Evolutionary conservation across 2,329 filamentous ascomycete genomes (phyloP), one percentile per base, ranked within the genome.

Genomic region (Talaromyces sp.): DNA sequence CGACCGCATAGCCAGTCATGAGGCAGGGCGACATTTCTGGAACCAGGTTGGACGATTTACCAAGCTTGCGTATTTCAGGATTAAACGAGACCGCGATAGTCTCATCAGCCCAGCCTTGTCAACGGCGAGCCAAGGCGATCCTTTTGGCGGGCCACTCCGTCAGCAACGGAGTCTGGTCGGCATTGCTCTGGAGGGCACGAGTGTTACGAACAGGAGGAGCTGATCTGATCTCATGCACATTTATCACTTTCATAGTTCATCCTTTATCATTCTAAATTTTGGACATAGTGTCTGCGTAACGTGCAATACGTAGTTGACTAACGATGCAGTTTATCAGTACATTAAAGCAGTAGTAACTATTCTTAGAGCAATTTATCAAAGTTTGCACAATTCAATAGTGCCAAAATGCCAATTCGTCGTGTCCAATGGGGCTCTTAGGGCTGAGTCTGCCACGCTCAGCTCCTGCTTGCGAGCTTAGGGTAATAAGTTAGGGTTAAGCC

Each of bases 11-110:
- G 86, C 88, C 70, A 88, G 90, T 65, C 94, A 99, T 78, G 91
- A 96, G 73, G 95, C 93, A 10, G 95, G 95, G 1, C 86, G 93
- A 72, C 92, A 98, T 78, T 98, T 95, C 85, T 99, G 94, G 92
- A 88, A 85, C 69, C 87, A 88, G 34, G 81, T 99, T 58, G 95
- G 93, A 65, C 85, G 92, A 53, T 99, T 97, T 74, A 90, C 93
- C 71, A 96, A 94, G 79, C 79, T 96, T 69, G 94, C 91, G 2
- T 97, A 90, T 73, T 89, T 90, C 70, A 86, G 94, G 58, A 88
- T 96, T 58, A 89, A 90, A 75, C 85, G 89, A 67, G 92, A 88
- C 65, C 81, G 78, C 66, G 79, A 82, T 45, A 70, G 69, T 1
- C 70, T 69, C 38, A 38, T 15, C 60, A 74, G 73, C 61, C 72